These are phyloP conservation scores for Sclerotinia trifoliorum DNA, from an alignment of 2,329 filamentous ascomycete species.

Conservation along the genomic window DNA sequence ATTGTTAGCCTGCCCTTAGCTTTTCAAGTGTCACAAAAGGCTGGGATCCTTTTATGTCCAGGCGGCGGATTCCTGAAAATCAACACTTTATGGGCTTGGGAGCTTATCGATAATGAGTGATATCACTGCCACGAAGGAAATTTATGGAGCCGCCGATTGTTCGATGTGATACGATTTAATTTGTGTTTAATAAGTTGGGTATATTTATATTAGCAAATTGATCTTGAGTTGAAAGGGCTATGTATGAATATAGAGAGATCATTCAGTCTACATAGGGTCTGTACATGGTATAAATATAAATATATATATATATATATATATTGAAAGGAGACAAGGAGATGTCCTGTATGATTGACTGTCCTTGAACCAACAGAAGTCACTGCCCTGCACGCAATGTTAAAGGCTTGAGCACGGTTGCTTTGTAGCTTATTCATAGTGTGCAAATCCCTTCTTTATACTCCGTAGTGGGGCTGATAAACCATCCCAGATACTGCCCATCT, in stretches of 20 bases:
- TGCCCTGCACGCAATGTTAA: too few relatives aligned
- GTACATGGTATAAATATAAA: too few relatives aligned
- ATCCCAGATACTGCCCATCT: not conserved
- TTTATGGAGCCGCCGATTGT: constrained; percentile 8
- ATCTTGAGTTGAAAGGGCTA: not conserved
- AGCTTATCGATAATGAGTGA: constrained; percentile 15
- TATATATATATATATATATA: too few relatives aligned
- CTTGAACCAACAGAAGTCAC: too few relatives aligned
- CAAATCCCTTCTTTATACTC: constrained; percentile 8
- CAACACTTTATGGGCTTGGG: not conserved
- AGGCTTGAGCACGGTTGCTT: too few relatives aligned
- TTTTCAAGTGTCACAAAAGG: not conserved
- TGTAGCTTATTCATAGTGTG: not conserved
- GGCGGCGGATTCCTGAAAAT: not conserved
- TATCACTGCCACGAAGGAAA: not conserved
- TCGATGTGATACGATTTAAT: not conserved
- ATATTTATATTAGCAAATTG: too few relatives aligned
- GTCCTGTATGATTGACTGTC: too few relatives aligned
- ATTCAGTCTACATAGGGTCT: too few relatives aligned
- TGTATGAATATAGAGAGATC: too few relatives aligned
- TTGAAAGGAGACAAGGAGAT: too few relatives aligned
- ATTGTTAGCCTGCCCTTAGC: constrained; percentile 3
- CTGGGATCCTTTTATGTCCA: not conserved
- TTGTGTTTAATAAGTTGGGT: too few relatives aligned
- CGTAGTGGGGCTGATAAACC: constrained; percentile 5